Conservation (phyloP, 2,329 filamentous ascomycete genomes). For the Claviceps digitariae region DNA sequence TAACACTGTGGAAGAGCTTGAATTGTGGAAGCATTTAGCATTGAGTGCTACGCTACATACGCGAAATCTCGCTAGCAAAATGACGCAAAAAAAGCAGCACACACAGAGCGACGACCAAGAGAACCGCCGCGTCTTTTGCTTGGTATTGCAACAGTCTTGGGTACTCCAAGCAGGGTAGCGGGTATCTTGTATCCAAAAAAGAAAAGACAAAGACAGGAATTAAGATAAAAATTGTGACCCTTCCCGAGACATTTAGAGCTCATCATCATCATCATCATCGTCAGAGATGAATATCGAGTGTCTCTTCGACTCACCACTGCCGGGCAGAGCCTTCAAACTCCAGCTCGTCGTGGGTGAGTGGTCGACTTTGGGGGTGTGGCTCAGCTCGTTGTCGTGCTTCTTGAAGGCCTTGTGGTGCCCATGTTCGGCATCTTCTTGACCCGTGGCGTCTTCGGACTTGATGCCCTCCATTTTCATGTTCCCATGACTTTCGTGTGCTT, state of each 20-base stretch:
- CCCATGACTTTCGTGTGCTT: neutral
- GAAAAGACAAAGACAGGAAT: neutral
- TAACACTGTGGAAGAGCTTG: no score
- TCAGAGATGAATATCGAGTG: conserved; percentile 24
- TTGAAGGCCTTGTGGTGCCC: neutral
- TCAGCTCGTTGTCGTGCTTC: neutral
- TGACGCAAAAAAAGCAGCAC: no score
- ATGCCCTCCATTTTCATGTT: conserved; percentile 2
- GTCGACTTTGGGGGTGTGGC: neutral
- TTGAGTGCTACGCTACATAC: no score
- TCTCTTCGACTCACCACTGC: conserved; percentile 12
- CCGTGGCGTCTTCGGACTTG: conserved; percentile 7
- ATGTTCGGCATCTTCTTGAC: conserved; percentile 1
- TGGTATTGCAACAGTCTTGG: neutral
- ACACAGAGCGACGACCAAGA: neutral
- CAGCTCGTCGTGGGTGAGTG: no score
- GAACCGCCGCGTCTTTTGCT: neutral
- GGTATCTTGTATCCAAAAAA: neutral
- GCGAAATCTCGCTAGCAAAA: no score
- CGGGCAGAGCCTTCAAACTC: conserved; percentile 8
- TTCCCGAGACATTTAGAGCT: conserved; percentile 1
- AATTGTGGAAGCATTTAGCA: no score
- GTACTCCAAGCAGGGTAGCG: neutral
- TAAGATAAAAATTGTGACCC: neutral
- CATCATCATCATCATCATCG: conserved; percentile 24